Evolutionary conservation across 805 yeast species (phyloP).

Genomic region (Isabelozyma rhagii): DNA sequence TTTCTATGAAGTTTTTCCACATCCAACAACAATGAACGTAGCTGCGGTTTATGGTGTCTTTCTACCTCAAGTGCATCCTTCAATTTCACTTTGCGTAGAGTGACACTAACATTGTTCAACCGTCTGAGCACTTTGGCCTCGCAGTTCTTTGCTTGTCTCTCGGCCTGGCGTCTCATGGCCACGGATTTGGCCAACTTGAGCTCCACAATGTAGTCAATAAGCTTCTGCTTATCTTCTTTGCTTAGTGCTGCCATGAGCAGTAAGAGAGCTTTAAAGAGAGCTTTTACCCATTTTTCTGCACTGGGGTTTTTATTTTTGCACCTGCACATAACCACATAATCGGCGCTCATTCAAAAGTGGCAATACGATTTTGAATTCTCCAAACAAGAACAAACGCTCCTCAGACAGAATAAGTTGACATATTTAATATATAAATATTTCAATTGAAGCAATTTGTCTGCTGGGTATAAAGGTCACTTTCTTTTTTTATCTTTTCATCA

Average conservation of each 20-base stretch:
- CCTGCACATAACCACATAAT: not conserved
- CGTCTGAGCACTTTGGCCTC: slow-evolving; percentile 40
- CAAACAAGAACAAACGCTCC: not conserved
- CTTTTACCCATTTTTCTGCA: not conserved
- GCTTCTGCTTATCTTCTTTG: slow-evolving; percentile 31
- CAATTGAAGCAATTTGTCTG: too few species aligned
- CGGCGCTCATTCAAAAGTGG: not conserved
- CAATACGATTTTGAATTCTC: not conserved
- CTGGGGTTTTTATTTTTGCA: not conserved
- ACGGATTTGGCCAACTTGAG: slow-evolving; percentile 16
- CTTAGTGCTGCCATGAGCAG: slow-evolving; percentile 12
- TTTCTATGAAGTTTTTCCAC: slow-evolving; percentile 7
- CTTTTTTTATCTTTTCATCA: too few species aligned
- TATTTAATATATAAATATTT: too few species aligned
- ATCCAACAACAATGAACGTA: slow-evolving; percentile 27
- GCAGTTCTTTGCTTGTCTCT: slow-evolving; percentile 18
- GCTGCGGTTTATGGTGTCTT: slow-evolving; percentile 31
- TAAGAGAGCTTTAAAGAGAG: too few species aligned
- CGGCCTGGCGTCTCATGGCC: slow-evolving; percentile 22
- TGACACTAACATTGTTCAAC: slow-evolving; percentile 45
- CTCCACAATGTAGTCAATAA: slow-evolving; percentile 27
- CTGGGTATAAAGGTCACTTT: too few species aligned
- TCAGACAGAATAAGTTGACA: not conserved
- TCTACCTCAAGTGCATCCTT: slow-evolving; percentile 45
- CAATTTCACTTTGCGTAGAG: slow-evolving; percentile 47